Evolutionary conservation across 1,284 basidiomycete genomes (phyloP), one percentile per base, ranked within the genome.

Genomic region (Apiotrichum gracile): DNA sequence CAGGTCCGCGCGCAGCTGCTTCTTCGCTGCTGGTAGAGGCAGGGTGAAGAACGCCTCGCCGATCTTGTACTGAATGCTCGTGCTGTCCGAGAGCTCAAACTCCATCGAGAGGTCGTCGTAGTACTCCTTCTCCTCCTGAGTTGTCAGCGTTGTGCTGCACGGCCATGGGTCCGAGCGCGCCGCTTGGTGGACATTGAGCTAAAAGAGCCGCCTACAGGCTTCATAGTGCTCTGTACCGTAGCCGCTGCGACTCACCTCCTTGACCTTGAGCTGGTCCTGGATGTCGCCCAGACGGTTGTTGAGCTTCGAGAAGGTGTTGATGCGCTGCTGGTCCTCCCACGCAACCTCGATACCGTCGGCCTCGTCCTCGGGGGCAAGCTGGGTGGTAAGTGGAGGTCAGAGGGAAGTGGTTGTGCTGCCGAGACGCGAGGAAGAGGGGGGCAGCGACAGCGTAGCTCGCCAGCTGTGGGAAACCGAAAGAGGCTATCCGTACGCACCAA

Each of bases 271-370:
- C 57, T 83, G 83, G 53, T 87, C 88, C 61, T 87, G 82, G 37
- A 92, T 79, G 42, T 82, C 81, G 12, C 83, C 80, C 52, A 88
- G 73, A 38, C 89, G 83, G 6, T 83, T 85, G 71, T 97, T 97
- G 43, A 94, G 79, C 67, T 91, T 92, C 0, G 90, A 94, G 72
- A 98, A 97, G 0, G 83, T 80, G 76, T 89, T 97, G 77, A 97
- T 98, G 19, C 82, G 81, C 65, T 91, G 84, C 74, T 97, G 93
- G 74, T 98, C 93, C 81, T 92, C 88, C 91, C 91, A 94, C 25
- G 88, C 90, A 46, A 97, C 92, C 72, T 94, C 89, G 55, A 80
- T 77, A 34, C 84, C 83, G 63, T 92, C 88, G 49, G 86, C 83
- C 52, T 78, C 81, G 73, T 92, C 88, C 44, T 46, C 44, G 10